A percentile compares a stretch with the other conserved stretches of the same genome.
These are phyloP conservation scores for Mycena sanguinolenta DNA, from an alignment of 768 basidiomycete species.

Conservation along the genomic window DNA sequence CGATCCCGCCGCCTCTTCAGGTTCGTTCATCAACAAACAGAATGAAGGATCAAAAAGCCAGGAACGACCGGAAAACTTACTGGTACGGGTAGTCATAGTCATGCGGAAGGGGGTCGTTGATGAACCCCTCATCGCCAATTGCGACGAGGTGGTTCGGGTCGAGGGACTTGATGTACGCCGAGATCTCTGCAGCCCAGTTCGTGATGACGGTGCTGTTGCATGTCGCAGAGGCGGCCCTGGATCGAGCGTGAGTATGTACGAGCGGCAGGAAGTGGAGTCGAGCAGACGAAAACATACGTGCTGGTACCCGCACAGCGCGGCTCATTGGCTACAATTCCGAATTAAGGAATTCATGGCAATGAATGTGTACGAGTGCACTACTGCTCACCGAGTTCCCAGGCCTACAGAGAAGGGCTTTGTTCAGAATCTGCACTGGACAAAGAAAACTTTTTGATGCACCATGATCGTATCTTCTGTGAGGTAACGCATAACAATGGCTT, in stretches of 20 bases:
- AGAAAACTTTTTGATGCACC: slow-evolving; percentile 46
- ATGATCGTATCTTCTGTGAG: slow-evolving; percentile 69
- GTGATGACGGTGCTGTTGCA: slow-evolving; percentile 70
- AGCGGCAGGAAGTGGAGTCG: too few species aligned
- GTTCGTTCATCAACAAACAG: too few species aligned
- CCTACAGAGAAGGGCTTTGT: slow-evolving; percentile 22
- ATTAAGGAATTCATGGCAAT: not conserved
- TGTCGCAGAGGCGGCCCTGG: slow-evolving; percentile 48
- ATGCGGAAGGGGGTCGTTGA: slow-evolving; percentile 54
- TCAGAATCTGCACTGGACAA: not conserved
- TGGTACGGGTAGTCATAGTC: slow-evolving; percentile 62
- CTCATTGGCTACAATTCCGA: slow-evolving; percentile 22
- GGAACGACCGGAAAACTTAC: slow-evolving; percentile 32
- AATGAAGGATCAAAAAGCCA: too few species aligned
- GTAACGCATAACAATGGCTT: slow-evolving; percentile 63
- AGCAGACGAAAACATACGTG: slow-evolving; percentile 24
- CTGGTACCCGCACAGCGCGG: slow-evolving; percentile 26
- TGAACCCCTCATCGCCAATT: slow-evolving; percentile 76
- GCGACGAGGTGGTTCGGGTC: slow-evolving; percentile 74
- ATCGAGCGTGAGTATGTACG: too few species aligned
- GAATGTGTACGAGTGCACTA: not conserved
- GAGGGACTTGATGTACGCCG: slow-evolving; percentile 73
- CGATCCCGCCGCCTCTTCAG: slow-evolving; percentile 60
- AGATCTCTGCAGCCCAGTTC: slow-evolving; percentile 66
- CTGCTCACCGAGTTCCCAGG: slow-evolving; percentile 51